Conservation (phyloP, 345 rosid species). For the Eucalyptus sp. region DNA sequence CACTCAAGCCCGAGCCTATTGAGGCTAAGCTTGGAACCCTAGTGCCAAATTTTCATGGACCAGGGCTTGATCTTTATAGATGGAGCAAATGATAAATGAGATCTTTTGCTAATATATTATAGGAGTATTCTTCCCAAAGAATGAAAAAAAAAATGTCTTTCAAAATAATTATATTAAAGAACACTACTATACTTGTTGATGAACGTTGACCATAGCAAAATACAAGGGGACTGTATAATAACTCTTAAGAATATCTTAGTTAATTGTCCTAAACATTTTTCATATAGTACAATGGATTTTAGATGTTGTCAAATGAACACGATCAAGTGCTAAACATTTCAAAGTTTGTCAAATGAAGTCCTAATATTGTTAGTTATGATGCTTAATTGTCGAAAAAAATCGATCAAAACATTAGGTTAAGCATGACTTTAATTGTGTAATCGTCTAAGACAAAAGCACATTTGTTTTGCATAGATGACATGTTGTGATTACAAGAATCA, state of each 20-base stretch:
- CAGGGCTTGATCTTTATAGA: accelerated
- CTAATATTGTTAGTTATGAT: background rate
- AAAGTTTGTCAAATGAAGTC: background rate
- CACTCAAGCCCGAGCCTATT: accelerated
- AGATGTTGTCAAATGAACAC: accelerated
- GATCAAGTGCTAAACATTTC: background rate
- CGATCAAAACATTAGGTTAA: background rate
- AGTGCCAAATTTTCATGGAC: background rate
- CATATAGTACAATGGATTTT: background rate
- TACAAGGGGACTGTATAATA: background rate
- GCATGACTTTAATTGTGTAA: background rate
- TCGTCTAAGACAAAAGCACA: background rate
- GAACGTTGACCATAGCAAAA: background rate
- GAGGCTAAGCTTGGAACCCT: accelerated
- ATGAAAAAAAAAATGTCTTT: background rate
- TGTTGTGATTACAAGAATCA: background rate
- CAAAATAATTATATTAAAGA: background rate
- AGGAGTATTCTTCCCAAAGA: background rate
- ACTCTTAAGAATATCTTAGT: background rate
- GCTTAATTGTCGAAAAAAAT: background rate
- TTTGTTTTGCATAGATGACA: background rate
- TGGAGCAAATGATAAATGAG: background rate
- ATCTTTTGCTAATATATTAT: background rate
- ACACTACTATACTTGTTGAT: background rate
- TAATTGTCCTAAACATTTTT: background rate